Base-by-base conservation (phyloP, 108 stramenopile genomes). In the Cyclotella baltica region DNA sequence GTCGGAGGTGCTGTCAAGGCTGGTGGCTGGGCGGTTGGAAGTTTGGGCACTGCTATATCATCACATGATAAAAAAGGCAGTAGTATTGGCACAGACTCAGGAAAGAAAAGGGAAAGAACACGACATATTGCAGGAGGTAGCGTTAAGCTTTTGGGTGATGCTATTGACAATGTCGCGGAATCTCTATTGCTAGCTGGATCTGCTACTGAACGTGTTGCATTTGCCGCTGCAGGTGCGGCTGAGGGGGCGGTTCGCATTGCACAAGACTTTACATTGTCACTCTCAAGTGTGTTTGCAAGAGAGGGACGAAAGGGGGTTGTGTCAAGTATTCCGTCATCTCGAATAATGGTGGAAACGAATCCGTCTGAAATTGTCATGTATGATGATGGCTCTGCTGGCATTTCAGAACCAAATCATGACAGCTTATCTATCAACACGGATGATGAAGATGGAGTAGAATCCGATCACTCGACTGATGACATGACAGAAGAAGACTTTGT, bases 181-280 rank as follows among this genome's bases (percentile, higher is more conserved):
- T 81, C 81, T 13, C 59, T 86, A 22, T 37, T 86, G 15, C 43
- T 83, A 19, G 78, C 82, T 16, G 85, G 85, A 15, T 78, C 85
- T 18, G 82, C 85, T 4, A 83, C 82, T 13, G 85, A 86, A 51
- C 58, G 75, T 36, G 62, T 86, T n/a, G 64, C 81, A 30, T 83
- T 81, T 52, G 75, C 81, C 18, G 68, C 73, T 0, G 67, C 85
- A 16, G 76, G 72, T 27, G 81, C 72, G 33, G 85, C 85, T 9
- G 85, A 86, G 63, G 85, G 78, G 28, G 58, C 82, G 8, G 50
- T 86, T 0, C 72, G 85, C 18, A 48, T 86, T 35, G 67, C 83
- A 11, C 78, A 83, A 23, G 81, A 83, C 11, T 79, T 82, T 22
- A 67, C 81, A n/a, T 36, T 64, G 10, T 68, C 78, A 3, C 22